Evolutionary conservation across 345 rosid species (phyloP), one percentile per base, ranked within the genome.

Genomic region (Balakata baccata): DNA sequence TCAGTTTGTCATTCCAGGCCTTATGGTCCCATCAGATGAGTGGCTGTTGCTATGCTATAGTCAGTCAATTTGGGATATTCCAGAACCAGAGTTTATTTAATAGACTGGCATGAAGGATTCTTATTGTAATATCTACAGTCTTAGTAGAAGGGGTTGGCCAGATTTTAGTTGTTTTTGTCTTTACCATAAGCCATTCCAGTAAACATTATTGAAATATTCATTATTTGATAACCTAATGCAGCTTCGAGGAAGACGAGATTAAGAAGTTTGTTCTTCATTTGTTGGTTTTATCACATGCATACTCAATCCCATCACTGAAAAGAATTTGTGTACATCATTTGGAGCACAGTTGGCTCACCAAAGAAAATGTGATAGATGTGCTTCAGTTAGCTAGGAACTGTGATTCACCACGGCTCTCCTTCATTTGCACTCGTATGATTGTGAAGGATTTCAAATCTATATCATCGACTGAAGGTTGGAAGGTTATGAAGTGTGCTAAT

Each of bases 401-500:
- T 8, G 89, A 95, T 66, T 90, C 90, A 0, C 80, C 90, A 23
- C 84, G 90, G 67, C 90, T 92, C 58, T 74, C 81, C 81, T 83
- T 84, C 61, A 14, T 83, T 64, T 95, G 98, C 73, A 63, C 84
- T 23, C 89, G 85, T 38, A 85, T 84, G 90, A 77, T 88, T 56
- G 81, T 91, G 61, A 89, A 83, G 79, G 90, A 92, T 84, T 90
- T 92, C 80, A 88, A 87, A 84, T 76, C 90, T 74, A 69, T 92
- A 71, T 86, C 92, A 69, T 74, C 80, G 46, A 88, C 94, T 43
- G 97, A 95, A 52, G 98, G 93, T 64, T 91, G 98, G 99, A 89
- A 84, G 74, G 89, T 87, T 56, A 89, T 95, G 98, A 87, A 57
- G 83, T 78, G 69, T 46, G 78, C 81, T 63, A 81, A 89, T 81